Conservation (phyloP, 768 basidiomycete genomes). For the Pulveroboletus sp. region DNA sequence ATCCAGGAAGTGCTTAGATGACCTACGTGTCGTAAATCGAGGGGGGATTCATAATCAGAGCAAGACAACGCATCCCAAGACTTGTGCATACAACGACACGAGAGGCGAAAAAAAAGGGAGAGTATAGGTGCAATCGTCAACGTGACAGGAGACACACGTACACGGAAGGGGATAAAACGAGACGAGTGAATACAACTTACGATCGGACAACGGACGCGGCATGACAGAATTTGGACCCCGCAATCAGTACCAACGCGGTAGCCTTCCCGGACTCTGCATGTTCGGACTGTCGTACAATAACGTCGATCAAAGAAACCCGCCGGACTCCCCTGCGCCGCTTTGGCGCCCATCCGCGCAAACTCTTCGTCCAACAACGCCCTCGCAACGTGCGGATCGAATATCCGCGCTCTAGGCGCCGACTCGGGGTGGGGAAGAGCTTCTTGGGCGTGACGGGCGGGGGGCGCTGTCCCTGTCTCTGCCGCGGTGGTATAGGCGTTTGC, state of each 20-base stretch:
- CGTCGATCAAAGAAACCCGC: conserved; percentile 61
- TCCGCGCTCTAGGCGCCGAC: conserved; percentile 43
- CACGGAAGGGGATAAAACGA: too few species aligned
- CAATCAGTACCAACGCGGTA: conserved; percentile 52
- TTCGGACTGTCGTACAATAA: conserved; percentile 76
- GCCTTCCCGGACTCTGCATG: conserved; percentile 50
- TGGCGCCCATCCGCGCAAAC: conserved; percentile 47
- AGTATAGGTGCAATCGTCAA: too few species aligned
- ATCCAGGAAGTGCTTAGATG: too few species aligned
- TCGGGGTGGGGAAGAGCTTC: conserved; percentile 36
- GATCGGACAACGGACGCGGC: too few species aligned
- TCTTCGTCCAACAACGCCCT: conserved; percentile 68
- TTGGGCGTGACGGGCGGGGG: conserved; percentile 43
- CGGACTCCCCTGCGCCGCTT: conserved; percentile 54
- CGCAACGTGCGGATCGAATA: conserved; percentile 74
- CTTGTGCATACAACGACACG: too few species aligned
- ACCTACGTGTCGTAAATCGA: too few species aligned
- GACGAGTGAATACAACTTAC: too few species aligned
- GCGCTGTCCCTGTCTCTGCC: conserved; percentile 20
- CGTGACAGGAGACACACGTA: too few species aligned
- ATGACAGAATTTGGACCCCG: too few species aligned
- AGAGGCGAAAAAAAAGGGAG: too few species aligned
- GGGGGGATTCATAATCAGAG: too few species aligned
- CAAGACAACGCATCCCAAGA: too few species aligned
- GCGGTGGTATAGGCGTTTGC: conserved; percentile 36